Evolutionary conservation across 768 basidiomycete species (phyloP).

Genomic region (Tylopilus sp.): DNA sequence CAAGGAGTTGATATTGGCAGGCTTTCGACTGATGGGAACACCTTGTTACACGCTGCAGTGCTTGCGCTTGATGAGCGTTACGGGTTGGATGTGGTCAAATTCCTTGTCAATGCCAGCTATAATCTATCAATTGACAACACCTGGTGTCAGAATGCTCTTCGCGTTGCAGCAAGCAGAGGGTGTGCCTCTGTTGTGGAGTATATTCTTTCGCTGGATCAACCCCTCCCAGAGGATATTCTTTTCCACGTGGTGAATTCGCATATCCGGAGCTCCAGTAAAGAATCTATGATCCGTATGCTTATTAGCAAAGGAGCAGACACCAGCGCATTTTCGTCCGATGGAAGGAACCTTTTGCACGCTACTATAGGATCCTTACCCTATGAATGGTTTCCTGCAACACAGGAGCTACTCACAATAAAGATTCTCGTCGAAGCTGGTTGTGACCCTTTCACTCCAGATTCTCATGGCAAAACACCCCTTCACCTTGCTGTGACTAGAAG

Average conservation of each 20-base stretch:
- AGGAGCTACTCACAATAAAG: too few relatives aligned
- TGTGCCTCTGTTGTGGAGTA: background rate
- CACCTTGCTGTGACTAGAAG: background rate
- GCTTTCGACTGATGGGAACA: too few relatives aligned
- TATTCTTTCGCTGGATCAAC: conserved; percentile 1
- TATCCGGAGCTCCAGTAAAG: too few relatives aligned
- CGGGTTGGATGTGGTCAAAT: background rate
- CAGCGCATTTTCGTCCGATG: background rate
- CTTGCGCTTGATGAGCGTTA: too few relatives aligned
- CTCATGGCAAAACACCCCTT: background rate
- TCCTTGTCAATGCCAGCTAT: too few relatives aligned
- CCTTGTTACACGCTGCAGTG: too few relatives aligned
- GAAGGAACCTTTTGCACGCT: background rate
- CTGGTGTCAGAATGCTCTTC: background rate
- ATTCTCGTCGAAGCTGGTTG: conserved; percentile 1
- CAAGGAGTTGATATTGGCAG: too few relatives aligned
- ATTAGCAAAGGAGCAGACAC: background rate
- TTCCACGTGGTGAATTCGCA: too few relatives aligned
- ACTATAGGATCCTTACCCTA: too few relatives aligned
- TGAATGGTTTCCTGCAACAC: too few relatives aligned
- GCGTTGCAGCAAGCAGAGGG: background rate
- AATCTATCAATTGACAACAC: background rate
- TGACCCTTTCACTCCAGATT: background rate
- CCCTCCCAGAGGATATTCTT: too few relatives aligned
- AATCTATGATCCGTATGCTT: background rate